Evolutionary conservation across 306 rosid genomes (phyloP), one percentile per base, ranked within the genome.

Genomic region (Cicer pinnatifidum): DNA sequence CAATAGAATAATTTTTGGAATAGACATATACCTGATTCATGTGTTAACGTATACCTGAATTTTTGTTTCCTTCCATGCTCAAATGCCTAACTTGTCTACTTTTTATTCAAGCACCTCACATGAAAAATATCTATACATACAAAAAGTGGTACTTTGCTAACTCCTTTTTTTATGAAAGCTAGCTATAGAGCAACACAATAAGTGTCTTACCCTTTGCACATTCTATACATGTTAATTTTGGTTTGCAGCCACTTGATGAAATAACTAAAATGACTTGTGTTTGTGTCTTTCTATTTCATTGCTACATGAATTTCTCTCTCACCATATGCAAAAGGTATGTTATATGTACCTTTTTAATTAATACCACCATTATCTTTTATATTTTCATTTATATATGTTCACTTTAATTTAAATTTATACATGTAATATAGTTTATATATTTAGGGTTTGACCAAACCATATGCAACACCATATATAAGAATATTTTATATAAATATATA

Each of bases 41-140:
- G 66, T 43, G 71, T 72, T 76, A 85, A 86, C 84, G 81, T 86
- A 79, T 86, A 88, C 90, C 96, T 43, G 89, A 89, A 87, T 71
- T 81, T 88, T 86, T 75, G 92, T 86, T 52, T 88, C 91, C 81
- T 73, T 73, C 81, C 87, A 84, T 76, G 79, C 77, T 81, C 85
- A n/a, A 50, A 72, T 35, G 80, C 96, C 96, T 86, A 90, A 87
- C 93, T 77, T 71, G 77, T 65, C 78, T 81, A 74, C 82, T 78
- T 83, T 73, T 77, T 76, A 64, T 62, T 74, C 76, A 73, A 80
- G 84, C 89, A 87, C 10, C 84, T 83, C 92, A 87, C 93, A 89
- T 89, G 84, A 58, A 70, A 82, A 57, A 45, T 75, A 73, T 75
- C 87, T 71, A 69, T 68, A 64, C 82, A 79, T 40, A 66, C 17